Evolutionary conservation across 2,329 filamentous ascomycete genomes (phyloP), one percentile per base, ranked within the genome.

Genomic region (Xylaria digitata): DNA sequence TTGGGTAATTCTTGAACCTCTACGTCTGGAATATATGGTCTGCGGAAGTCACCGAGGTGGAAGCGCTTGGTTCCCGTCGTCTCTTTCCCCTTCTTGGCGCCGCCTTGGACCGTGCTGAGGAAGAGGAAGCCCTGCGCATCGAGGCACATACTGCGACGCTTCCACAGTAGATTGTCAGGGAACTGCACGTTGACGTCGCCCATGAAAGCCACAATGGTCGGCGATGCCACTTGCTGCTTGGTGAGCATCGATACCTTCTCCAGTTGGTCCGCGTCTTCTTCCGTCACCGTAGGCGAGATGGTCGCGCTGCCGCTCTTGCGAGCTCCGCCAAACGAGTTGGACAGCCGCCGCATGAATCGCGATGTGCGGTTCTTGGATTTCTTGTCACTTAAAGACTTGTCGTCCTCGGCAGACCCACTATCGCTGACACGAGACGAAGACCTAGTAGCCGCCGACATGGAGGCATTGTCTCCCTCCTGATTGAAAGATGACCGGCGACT

Each of bases 121-220:
- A 97, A 90, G 45, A 99, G 82, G 79, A 92, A 94, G 19, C 95
- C 96, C 67, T 91, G 86, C 8, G 89, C 88, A 78, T 98, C 94
- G 63, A 99, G 88, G 70, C 91, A 91, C 80, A 97, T 89, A 75
- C 91, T 94, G 67, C 96, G 89, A 61, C 95, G 91, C 82, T 98
- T 99, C 96, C 96, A 99, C 13, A 99, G 85, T 53, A 99, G 85
- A 61, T 93, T 97, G 77, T 98, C 95, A 0, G 96, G 96, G 77
- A 99, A 97, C 78, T 99, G 96, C 11, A 98, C 92, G 74, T 99
- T 98, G 70, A 99, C 90, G 75, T 97, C 93, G 55, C 94, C 93
- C 78, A 97, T 86, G 68, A 91, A 89, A 3, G 92, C 84, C 30
- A 90, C 84, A 59, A 89, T 81, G 54, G 78, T 80, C 17, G 79